A percentile compares a stretch with the other conserved stretches of the same genome.
These are phyloP conservation scores for Incumbomyces lentus DNA, from an alignment of 2,329 filamentous ascomycete species.

Conservation along the genomic window DNA sequence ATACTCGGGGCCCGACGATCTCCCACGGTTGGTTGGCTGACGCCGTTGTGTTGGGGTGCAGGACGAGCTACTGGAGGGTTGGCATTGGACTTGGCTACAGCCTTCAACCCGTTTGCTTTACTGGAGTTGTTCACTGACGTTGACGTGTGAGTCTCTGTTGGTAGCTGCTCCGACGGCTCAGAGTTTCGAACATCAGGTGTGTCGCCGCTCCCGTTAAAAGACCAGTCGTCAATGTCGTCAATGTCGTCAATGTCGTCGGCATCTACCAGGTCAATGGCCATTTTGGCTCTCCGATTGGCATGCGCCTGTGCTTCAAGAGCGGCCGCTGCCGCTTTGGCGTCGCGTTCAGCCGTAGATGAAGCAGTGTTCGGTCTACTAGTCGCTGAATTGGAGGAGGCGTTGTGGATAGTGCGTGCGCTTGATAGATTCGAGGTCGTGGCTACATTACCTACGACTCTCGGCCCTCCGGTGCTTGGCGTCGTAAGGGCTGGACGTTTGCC, in stretches of 20 bases:
- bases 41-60: no score
- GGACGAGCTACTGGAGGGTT: no score
- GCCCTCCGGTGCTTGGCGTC: neutral
- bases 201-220: neutral
- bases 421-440: neutral
- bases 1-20: no score
- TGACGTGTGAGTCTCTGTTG: neutral
- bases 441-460: conserved; percentile 1
- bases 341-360: neutral
- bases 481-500: conserved; percentile 4
- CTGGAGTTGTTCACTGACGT: neutral
- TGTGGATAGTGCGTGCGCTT: neutral
- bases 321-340: conserved; percentile 1
- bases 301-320: conserved; percentile 18
- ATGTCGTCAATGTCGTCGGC: conserved; percentile 18
- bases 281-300: conserved; percentile 26
- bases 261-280: conserved; percentile 24
- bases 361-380: neutral
- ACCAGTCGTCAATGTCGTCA: conserved; percentile 13
- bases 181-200: neutral
- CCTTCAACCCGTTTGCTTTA: neutral
- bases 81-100: neutral
- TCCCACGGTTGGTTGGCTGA: no score
- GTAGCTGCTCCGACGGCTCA: neutral
- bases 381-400: neutral